Evolutionary conservation across 208 protist species (phyloP).

Genomic region (Trypanosoma cruzi): DNA sequence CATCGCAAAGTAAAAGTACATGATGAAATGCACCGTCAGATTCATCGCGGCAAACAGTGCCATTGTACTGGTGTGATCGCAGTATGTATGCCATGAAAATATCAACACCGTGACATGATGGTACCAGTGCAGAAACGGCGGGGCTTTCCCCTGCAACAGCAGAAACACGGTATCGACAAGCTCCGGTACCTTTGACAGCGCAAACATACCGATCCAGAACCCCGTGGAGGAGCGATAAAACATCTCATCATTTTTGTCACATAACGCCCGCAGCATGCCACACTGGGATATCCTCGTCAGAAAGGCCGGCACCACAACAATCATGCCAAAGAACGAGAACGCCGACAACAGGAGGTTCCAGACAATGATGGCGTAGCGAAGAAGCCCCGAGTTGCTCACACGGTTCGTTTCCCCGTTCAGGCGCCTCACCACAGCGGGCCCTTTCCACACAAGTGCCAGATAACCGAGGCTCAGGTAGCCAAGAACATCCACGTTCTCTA

Average conservation of each 20-base stretch:
- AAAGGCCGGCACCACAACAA: conserved; percentile 23
- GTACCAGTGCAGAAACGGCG: conserved; percentile 86
- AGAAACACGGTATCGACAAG: conserved; percentile 75
- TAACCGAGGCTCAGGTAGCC: conserved; percentile 39
- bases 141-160: conserved; percentile 55
- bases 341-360: conserved; percentile 56
- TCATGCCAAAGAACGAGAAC: conserved; percentile 44
- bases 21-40: conserved; percentile 44
- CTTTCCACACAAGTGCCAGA: conserved; percentile 41
- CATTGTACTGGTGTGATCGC: conserved; percentile 10
- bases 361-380: conserved; percentile 29
- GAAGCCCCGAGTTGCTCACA: conserved; percentile 17
- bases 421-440: conserved; percentile 24
- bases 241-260: conserved; percentile 23
- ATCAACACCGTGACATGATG: conserved; percentile 48
- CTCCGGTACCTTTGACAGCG: conserved; percentile 65
- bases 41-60: conserved; percentile 47
- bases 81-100: conserved; percentile 52
- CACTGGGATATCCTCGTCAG: not conserved
- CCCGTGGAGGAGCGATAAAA: conserved; percentile 29
- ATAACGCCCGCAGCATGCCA: conserved; percentile 20
- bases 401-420: conserved; percentile 13
- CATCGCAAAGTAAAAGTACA: conserved; percentile 90
- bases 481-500: conserved; percentile 55
- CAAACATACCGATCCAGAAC: conserved; percentile 48